These are phyloP conservation scores for Pleurotus djamor DNA, from an alignment of 768 basidiomycete genomes.

Conservation along the genomic window DNA sequence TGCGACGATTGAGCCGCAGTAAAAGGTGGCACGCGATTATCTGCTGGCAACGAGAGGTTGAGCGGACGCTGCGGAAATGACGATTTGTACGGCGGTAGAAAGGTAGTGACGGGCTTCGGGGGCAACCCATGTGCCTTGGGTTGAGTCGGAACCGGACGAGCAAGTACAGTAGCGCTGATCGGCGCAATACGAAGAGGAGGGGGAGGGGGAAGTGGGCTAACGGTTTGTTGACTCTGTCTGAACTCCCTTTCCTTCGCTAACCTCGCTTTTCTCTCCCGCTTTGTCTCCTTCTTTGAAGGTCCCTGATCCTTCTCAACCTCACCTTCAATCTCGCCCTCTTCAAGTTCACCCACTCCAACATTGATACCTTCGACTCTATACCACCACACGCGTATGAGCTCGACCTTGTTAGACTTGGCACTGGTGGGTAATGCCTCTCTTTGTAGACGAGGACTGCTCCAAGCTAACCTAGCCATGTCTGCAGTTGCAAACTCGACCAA, in stretches of 20 bases:
- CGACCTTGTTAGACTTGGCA: constrained; percentile 27
- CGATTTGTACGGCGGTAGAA: background rate
- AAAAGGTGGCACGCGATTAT: background rate
- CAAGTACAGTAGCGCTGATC: background rate
- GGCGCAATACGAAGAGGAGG: background rate
- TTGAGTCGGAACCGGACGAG: background rate
- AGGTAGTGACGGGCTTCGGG: background rate
- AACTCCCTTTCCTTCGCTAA: constrained; percentile 19
- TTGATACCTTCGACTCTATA: constrained; percentile 35
- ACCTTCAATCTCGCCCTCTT: constrained; percentile 48
- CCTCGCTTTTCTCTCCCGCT: constrained; percentile 25
- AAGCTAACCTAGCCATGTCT: constrained; percentile 43
- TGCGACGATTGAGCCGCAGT: background rate
- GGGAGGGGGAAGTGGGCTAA: background rate
- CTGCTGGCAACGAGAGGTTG: background rate
- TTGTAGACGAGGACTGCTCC: constrained; percentile 46
- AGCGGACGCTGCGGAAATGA: background rate
- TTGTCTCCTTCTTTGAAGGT: constrained; percentile 24
- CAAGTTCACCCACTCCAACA: constrained; percentile 36
- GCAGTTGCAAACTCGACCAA: constrained; percentile 49
- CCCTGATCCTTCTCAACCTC: constrained; percentile 25
- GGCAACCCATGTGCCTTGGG: background rate
- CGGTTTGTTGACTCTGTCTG: constrained; percentile 13
- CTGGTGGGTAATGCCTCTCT: constrained; percentile 21
- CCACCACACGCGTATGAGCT: constrained; percentile 48